A percentile compares a stretch with the other conserved stretches of the same genome.
Evolutionary conservation across 1,284 basidiomycete species (phyloP).

Genomic region (Ganoderma resinaceum): DNA sequence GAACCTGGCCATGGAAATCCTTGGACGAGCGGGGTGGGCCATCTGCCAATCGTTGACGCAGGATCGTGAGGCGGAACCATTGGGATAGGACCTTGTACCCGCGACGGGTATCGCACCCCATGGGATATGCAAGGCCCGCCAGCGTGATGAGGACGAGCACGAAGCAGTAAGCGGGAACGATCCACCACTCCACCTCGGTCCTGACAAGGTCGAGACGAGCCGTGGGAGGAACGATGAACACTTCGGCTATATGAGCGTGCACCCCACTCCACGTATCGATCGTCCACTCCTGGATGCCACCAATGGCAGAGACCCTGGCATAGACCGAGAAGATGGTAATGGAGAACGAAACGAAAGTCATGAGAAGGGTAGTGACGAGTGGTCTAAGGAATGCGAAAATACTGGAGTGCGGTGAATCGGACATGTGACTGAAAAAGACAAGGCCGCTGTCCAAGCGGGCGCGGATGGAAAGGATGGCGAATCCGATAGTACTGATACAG

Average conservation of each 20-base stretch:
- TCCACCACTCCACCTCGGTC: conserved; percentile 50
- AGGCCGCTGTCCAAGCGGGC: conserved; percentile 41
- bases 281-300: conserved; percentile 42
- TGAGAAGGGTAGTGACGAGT: conserved; percentile 43
- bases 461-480: conserved; percentile 43
- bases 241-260: conserved; percentile 41
- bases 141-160: conserved; percentile 43
- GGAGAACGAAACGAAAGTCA: conserved; percentile 44
- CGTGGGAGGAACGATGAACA: conserved; percentile 35
- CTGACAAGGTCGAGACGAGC: conserved; percentile 23
- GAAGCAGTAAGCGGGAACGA: conserved; percentile 45
- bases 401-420: conserved; percentile 39
- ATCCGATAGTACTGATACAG: conserved; percentile 49
- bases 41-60: conserved; percentile 36
- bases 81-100: conserved; percentile 35
- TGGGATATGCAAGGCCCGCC: conserved; percentile 32
- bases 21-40: conserved; percentile 29
- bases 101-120: conserved; percentile 36
- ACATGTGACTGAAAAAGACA: conserved; percentile 40
- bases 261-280: conserved; percentile 42
- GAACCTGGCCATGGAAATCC: conserved; percentile 18
- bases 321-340: conserved; percentile 48
- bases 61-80: conserved; percentile 33
- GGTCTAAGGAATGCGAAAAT: conserved; percentile 52
- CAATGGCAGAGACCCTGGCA: conserved; percentile 43